A percentile compares a stretch with the other conserved stretches of the same genome.
Conservation (phyloP, 805 yeast genomes). For the Barnettozyma sucrosica region DNA sequence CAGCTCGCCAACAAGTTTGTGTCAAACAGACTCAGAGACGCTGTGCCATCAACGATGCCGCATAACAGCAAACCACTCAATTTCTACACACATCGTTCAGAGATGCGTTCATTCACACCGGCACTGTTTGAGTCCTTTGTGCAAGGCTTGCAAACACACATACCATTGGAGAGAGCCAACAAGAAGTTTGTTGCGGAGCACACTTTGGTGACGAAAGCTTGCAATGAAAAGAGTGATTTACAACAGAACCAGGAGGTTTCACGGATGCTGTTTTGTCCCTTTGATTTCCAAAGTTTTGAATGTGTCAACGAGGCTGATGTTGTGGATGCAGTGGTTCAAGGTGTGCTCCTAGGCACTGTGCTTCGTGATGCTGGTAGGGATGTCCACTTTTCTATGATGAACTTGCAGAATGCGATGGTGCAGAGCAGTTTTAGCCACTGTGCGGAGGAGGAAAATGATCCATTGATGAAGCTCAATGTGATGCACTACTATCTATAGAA, state of each 20-base stretch:
- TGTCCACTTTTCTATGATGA: slow-evolving; percentile 10
- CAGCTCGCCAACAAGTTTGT: slow-evolving; percentile 3
- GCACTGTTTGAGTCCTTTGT: slow-evolving; percentile 5
- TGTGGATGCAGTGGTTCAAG: slow-evolving; percentile 7
- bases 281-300: slow-evolving; percentile 1
- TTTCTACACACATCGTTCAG: slow-evolving; percentile 4
- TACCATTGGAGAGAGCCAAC: neutral
- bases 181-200: slow-evolving; percentile 1
- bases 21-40: neutral
- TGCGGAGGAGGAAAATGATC: slow-evolving; percentile 3
- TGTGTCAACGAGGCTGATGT: slow-evolving; percentile 6
- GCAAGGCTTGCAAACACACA: slow-evolving; percentile 1
- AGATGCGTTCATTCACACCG: neutral
- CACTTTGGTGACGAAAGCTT: neutral
- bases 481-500: slow-evolving; percentile 11
- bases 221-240: slow-evolving; percentile 1
- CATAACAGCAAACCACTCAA: slow-evolving; percentile 3
- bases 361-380: neutral
- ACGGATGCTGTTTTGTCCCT: slow-evolving; percentile 16
- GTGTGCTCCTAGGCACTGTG: neutral
- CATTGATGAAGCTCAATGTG: slow-evolving; percentile 14
- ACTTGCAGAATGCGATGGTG: slow-evolving; percentile 16
- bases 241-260: slow-evolving; percentile 1
- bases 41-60: neutral
- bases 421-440: slow-evolving; percentile 13